A percentile compares a stretch with the other conserved stretches of the same genome.
These are phyloP conservation scores for sweet orange (Citrus sinensis) DNA, from an alignment of 345 rosid species.

Conservation along the genomic window DNA sequence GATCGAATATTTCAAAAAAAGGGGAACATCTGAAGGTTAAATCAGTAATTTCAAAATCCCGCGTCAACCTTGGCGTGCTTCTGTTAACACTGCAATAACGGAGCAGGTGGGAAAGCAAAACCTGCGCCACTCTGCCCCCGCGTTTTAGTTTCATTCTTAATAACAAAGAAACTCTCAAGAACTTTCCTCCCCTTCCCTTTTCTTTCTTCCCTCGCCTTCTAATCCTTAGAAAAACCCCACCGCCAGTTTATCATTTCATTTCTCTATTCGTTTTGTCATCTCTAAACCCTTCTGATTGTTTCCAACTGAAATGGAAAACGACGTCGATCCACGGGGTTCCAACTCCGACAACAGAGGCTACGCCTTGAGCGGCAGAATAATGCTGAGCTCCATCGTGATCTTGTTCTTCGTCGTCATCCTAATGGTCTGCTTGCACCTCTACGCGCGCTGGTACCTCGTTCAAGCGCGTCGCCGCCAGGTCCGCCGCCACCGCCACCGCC, in stretches of 20 bases:
- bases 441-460: conserved; percentile 88
- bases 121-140: background rate
- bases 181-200: conserved; percentile 14
- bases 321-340: background rate
- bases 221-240: background rate
- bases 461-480: conserved; percentile 50
- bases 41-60: conserved; percentile 11
- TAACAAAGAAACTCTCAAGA: conserved; percentile 29
- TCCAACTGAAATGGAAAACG: background rate
- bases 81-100: background rate
- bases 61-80: conserved; percentile 46
- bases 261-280: background rate
- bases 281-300: background rate
- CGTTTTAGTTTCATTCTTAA: background rate
- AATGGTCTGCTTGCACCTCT: conserved; percentile 72
- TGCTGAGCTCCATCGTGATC: conserved; percentile 63
- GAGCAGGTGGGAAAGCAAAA: background rate
- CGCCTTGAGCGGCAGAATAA: conserved; percentile 62
- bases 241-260: background rate
- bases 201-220: no score
- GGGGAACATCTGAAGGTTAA: background rate
- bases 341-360: conserved; percentile 18
- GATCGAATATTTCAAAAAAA: no score
- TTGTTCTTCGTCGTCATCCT: conserved; percentile 68
- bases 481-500: conserved; percentile 39